Percentiles rank a stretch among this genome's conserved stretches.
These are phyloP conservation scores for Herpetospermum pedunculosum DNA, from an alignment of 306 rosid species.

Conservation along the genomic window DNA sequence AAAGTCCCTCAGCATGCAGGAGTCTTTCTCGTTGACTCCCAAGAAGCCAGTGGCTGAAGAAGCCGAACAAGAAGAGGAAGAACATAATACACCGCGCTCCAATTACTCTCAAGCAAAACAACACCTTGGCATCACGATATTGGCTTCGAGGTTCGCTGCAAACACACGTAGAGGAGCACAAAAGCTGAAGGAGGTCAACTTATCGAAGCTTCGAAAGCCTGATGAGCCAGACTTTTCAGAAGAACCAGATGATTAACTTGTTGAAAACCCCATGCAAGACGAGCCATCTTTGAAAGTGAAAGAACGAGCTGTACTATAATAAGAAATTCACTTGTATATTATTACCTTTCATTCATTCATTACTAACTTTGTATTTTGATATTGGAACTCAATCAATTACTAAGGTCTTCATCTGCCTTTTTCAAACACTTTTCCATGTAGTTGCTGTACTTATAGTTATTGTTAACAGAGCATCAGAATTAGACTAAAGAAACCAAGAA, in stretches of 20 bases:
- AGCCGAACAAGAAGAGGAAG: slow-evolving; percentile 16
- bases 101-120: slow-evolving; percentile 44
- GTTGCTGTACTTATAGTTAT: not conserved
- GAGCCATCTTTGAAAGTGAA: not conserved
- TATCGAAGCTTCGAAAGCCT: slow-evolving; percentile 72
- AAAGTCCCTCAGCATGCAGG: slow-evolving; percentile 42
- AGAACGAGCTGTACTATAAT: not conserved
- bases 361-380: not conserved
- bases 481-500: not conserved
- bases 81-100: slow-evolving; percentile 9
- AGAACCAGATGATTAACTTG: slow-evolving; percentile 38
- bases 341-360: slow-evolving; percentile 3
- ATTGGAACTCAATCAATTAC: not conserved
- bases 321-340: slow-evolving; percentile 5
- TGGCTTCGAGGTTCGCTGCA: slow-evolving; percentile 80
- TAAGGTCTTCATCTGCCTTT: not conserved
- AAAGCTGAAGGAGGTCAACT: slow-evolving; percentile 41
- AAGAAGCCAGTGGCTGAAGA: slow-evolving; percentile 21
- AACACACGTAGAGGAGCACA: slow-evolving; percentile 68
- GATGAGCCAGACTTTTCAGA: slow-evolving; percentile 82
- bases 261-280: not conserved
- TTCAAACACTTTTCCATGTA: not conserved
- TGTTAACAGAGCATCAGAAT: not conserved
- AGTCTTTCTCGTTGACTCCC: slow-evolving; percentile 26
- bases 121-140: slow-evolving; percentile 47